Conservation (phyloP, 371 early-diverging fungal genomes). For the Apophysomyces sp. region DNA sequence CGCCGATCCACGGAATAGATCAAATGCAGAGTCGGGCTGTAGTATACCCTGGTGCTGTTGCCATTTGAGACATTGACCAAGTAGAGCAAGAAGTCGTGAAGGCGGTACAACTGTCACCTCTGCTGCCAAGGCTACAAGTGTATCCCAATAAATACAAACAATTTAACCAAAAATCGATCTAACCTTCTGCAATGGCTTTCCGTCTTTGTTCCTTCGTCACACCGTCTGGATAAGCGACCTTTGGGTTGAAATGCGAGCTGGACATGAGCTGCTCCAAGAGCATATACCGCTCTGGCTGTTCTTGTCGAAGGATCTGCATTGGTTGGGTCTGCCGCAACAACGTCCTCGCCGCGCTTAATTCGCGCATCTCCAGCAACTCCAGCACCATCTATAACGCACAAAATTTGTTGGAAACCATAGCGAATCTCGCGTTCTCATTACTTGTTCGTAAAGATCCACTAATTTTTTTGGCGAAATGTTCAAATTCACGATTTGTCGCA, state of each 20-base stretch:
- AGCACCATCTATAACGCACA: constrained; percentile 63
- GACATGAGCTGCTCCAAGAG: constrained; percentile 78
- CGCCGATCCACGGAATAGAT: constrained; percentile 75
- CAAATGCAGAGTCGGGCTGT: constrained; percentile 66
- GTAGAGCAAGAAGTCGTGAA: constrained; percentile 75
- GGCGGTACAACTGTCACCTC: constrained; percentile 82
- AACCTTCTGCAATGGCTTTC: constrained; percentile 60
- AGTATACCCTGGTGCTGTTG: constrained; percentile 83
- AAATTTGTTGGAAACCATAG: not conserved
- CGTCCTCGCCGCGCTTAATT: constrained; percentile 81
- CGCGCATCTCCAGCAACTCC: constrained; percentile 82
- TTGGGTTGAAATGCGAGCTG: constrained; percentile 58
- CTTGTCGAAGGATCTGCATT: constrained; percentile 71
- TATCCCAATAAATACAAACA: not conserved
- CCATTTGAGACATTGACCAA: constrained; percentile 86
- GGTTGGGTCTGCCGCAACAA: constrained; percentile 87
- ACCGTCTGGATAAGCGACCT: constrained; percentile 53
- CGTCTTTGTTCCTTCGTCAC: constrained; percentile 68
- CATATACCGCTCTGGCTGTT: constrained; percentile 79
- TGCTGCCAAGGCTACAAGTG: constrained; percentile 47
- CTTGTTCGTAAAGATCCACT: constrained; percentile 89
- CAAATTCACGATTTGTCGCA: constrained; percentile 67
- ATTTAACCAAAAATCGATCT: not conserved
- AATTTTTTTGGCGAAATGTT: constrained; percentile 70
- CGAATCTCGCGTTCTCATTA: constrained; percentile 18